Conservation (phyloP, 2,329 filamentous ascomycete species). For the Microascus cirrosus region DNA sequence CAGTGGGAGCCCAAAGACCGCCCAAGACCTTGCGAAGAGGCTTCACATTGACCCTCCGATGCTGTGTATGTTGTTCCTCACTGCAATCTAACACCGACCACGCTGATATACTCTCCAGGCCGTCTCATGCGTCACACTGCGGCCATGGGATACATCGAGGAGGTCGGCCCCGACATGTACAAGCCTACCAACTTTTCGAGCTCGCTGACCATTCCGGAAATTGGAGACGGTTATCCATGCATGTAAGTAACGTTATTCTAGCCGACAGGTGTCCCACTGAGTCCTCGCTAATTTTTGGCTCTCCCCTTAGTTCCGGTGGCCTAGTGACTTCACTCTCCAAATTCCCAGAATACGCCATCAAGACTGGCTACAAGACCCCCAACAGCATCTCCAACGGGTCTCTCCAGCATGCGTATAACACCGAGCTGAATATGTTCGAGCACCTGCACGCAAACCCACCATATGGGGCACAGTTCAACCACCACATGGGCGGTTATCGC, state of each 20-base stretch:
- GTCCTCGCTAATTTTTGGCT: not conserved
- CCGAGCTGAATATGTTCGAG: slow-evolving; percentile 21
- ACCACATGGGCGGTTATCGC: slow-evolving; percentile 22
- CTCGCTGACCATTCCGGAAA: slow-evolving; percentile 19
- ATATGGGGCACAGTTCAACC: slow-evolving; percentile 22
- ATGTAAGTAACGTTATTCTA: slow-evolving; percentile 11
- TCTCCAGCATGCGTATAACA: slow-evolving; percentile 21
- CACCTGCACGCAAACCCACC: slow-evolving; percentile 14
- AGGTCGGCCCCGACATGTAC: slow-evolving; percentile 22
- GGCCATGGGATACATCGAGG: slow-evolving; percentile 26
- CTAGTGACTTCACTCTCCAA: slow-evolving; percentile 7
- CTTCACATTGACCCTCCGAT: slow-evolving; percentile 15
- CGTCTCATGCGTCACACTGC: slow-evolving; percentile 24
- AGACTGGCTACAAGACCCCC: slow-evolving; percentile 17
- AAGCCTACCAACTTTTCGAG: slow-evolving; percentile 24
- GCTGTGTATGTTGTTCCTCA: slow-evolving; percentile 11
- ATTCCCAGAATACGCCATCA: slow-evolving; percentile 18
- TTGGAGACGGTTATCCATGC: slow-evolving; percentile 21
- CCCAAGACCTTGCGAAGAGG: slow-evolving; percentile 16
- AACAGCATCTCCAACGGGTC: slow-evolving; percentile 16
- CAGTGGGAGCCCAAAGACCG: slow-evolving; percentile 16
- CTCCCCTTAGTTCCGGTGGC: not conserved
- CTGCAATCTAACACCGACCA: not conserved
- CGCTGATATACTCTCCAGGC: slow-evolving; percentile 1
- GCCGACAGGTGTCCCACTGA: too few species aligned